A percentile compares a stretch with the other conserved stretches of the same genome.
Conservation (phyloP, 352 stramenopile genomes). For the Phytophthora tubulina region DNA sequence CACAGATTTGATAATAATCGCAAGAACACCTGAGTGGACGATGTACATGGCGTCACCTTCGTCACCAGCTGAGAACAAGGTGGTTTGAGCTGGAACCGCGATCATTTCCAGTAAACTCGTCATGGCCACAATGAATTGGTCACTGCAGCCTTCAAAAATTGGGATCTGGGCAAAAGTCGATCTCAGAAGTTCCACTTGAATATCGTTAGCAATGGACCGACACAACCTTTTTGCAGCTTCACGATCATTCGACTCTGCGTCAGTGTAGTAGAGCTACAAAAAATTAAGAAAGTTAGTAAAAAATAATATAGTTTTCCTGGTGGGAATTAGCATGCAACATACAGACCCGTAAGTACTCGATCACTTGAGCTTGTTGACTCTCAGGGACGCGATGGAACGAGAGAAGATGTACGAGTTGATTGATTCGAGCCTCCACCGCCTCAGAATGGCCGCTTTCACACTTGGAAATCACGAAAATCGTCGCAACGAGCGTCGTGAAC, state of each 20-base stretch:
- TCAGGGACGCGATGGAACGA: slow-evolving; percentile 74
- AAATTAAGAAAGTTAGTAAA: neutral
- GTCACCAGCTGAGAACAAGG: slow-evolving; percentile 66
- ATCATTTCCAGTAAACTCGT: slow-evolving; percentile 75
- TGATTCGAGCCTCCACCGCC: slow-evolving; percentile 68
- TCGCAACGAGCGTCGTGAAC: slow-evolving; percentile 76
- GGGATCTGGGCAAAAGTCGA: slow-evolving; percentile 59
- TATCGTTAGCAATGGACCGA: slow-evolving; percentile 78
- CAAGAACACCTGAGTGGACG: slow-evolving; percentile 73
- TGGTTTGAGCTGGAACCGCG: slow-evolving; percentile 64
- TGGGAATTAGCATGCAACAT: neutral
- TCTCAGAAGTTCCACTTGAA: slow-evolving; percentile 76
- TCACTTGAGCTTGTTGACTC: slow-evolving; percentile 59
- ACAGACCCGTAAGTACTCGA: slow-evolving; percentile 72
- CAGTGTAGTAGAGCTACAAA: slow-evolving; percentile 67
- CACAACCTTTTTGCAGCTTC: slow-evolving; percentile 77
- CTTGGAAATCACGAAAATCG: slow-evolving; percentile 86
- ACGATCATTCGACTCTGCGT: slow-evolving; percentile 76
- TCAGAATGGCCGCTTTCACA: slow-evolving; percentile 75
- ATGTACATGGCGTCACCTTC: slow-evolving; percentile 82
- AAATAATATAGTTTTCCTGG: neutral
- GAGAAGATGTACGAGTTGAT: slow-evolving; percentile 78
- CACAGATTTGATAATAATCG: slow-evolving; percentile 61
- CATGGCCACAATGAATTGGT: slow-evolving; percentile 67
- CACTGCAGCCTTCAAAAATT: slow-evolving; percentile 65